Base-by-base conservation (phyloP, 169 alveolate genomes). In the Miamiensis avidus region DNA sequence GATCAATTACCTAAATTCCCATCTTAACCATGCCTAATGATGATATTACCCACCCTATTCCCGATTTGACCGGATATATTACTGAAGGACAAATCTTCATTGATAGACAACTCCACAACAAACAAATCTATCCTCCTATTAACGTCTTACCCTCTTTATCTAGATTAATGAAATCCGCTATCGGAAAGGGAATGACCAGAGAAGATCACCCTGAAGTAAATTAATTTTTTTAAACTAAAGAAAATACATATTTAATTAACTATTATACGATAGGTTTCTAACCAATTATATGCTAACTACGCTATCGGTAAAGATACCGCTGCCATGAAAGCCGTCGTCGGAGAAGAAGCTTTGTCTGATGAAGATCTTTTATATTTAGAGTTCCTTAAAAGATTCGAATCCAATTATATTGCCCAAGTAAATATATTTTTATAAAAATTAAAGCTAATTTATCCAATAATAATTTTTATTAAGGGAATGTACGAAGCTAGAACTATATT, bases 281-380 rank as follows among this genome's bases (percentile, higher is more conserved):
- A 73, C 65, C 88, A 99, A 96, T 93, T 99, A 81, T 99, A 99
- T 93, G 99, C 99, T 75, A 98, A 98, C 97, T 99, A 99, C 90
- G 99, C 99, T 86, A 98, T 99, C 76, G 99, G 99, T 69, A 99
- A 98, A 93, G 99, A 99, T 89, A 98, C 99, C 28, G 98, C 99
- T 74, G 99, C 99, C 65, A 99, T 99, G 99, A 98, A 98, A 95
- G 99, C 99, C 6, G 99, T 99, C 82, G 99, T 99, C 28, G 99
- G 99, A 69, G 99, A 99, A 93, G 99, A 99, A 97, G 99, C 99
- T 75, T 95, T 99, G 33, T 95, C 99, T 28, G 98, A 98, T 33
- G 99, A 99, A 91, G 99, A 99, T 89, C 93, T 97, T 82, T 96
- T 99, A 77, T 98, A 98, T 91, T 94, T 99, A 83, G 99, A 99